phyloP scores from a whole-genome alignment of 2,329 filamentous ascomycete genomes.

The Diaporthe capsici region DNA sequence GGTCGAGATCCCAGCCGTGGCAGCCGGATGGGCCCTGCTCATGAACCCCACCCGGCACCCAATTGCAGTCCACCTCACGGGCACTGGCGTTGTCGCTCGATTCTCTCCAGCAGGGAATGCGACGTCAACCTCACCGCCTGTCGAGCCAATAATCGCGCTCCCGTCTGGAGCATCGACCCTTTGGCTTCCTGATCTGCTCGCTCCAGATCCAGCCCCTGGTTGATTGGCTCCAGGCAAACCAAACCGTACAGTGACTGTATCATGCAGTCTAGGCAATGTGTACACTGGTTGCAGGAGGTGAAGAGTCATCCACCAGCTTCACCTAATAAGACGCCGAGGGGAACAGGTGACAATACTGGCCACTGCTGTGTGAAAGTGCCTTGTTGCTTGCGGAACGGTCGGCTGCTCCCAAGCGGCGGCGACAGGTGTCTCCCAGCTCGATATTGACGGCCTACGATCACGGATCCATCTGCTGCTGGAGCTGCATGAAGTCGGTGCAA shows the following conservation, averaged over 20 bases:
- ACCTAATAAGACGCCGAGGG: neutral
- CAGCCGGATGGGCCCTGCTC: slow-evolving; percentile 32
- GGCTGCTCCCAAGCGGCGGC: neutral
- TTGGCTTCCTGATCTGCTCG: slow-evolving; percentile 13
- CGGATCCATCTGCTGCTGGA: slow-evolving; percentile 8
- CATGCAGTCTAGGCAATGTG: slow-evolving; percentile 5
- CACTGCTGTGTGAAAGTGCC: neutral
- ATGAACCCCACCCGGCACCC: slow-evolving; percentile 28
- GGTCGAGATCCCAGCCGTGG: slow-evolving; percentile 30
- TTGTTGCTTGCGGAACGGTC: slow-evolving; percentile 12
- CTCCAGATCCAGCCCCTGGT: slow-evolving; percentile 8
- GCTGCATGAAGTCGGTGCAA: slow-evolving; percentile 22
- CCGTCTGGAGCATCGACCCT: slow-evolving; percentile 18
- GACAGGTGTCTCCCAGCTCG: neutral
- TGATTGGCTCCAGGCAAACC: slow-evolving; percentile 21
- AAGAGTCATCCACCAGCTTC: slow-evolving; percentile 9
- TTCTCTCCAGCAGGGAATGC: slow-evolving; percentile 36
- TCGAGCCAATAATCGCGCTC: slow-evolving; percentile 40
- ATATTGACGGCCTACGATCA: neutral
- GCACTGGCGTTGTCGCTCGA: slow-evolving; percentile 35
- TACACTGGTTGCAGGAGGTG: neutral
- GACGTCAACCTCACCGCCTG: slow-evolving; percentile 40
- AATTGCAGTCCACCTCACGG: slow-evolving; percentile 31
- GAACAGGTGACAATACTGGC: neutral
- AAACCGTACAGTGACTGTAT: neutral